A percentile compares a stretch with the other conserved stretches of the same genome.
Evolutionary conservation across 352 stramenopile genomes (phyloP).

Genomic region (Globisporangium solare): DNA sequence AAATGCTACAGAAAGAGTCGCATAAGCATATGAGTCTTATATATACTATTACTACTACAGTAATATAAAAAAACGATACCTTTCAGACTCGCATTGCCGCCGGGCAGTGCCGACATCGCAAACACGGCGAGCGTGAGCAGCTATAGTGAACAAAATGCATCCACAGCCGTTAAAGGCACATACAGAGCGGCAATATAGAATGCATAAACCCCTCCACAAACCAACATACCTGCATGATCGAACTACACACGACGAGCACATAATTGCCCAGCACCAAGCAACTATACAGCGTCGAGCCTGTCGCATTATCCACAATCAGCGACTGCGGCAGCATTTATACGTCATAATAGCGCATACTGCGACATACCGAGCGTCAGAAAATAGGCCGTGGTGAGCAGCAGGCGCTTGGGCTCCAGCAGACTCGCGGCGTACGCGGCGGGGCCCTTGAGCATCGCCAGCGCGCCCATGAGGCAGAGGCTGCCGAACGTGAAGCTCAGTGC

Average conservation of each 20-base stretch:
- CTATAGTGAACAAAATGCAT: conserved; percentile 20
- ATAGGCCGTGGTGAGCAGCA: conserved; percentile 65
- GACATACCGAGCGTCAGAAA: conserved; percentile 64
- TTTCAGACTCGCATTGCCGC: conserved; percentile 60
- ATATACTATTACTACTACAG: not conserved
- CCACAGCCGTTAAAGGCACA: not conserved
- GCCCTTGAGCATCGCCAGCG: conserved; percentile 75
- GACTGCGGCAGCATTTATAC: not conserved
- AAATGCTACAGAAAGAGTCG: conserved; percentile 34
- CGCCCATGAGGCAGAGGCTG: conserved; percentile 69
- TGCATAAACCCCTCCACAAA: too few relatives aligned
- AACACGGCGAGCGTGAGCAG: conserved; percentile 56
- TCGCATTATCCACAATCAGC: not conserved
- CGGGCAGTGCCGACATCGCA: conserved; percentile 53
- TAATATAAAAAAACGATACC: conserved; percentile 19
- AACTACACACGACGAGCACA: conserved; percentile 78
- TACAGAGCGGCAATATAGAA: too few relatives aligned
- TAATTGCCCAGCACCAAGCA: conserved; percentile 83
- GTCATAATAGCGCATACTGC: not conserved
- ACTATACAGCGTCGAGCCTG: conserved; percentile 71
- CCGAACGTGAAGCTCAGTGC: conserved; percentile 78
- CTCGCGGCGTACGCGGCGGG: conserved; percentile 47
- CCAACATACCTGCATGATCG: conserved; percentile 36
- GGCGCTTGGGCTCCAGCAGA: conserved; percentile 56
- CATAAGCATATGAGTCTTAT: not conserved